These are phyloP conservation scores for Yamadazyma triangularis DNA, from an alignment of 1,139 yeast species.

Conservation along the genomic window DNA sequence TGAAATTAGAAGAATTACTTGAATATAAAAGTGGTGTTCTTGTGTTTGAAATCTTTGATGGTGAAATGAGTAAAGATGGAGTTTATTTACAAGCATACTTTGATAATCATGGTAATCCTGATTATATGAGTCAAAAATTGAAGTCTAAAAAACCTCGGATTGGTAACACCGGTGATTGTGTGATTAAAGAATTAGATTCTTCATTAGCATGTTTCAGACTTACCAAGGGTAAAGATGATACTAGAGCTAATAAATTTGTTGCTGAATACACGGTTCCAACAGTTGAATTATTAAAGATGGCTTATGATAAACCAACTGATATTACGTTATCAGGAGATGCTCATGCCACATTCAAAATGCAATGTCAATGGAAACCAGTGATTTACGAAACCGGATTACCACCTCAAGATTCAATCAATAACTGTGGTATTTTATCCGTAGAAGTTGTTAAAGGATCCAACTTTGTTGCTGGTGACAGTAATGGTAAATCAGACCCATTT, in stretches of 20 bases:
- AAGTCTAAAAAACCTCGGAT: slow-evolving; percentile 34
- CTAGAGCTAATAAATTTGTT: slow-evolving; percentile 53
- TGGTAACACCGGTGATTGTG: slow-evolving; percentile 65
- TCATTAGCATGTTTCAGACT: slow-evolving; percentile 64
- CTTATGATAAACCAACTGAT: slow-evolving; percentile 55
- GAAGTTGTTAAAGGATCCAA: slow-evolving; percentile 63
- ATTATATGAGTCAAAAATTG: slow-evolving; percentile 50
- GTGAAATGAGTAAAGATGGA: slow-evolving; percentile 48
- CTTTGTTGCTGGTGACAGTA: slow-evolving; percentile 77
- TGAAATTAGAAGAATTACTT: slow-evolving; percentile 60
- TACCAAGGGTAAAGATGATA: slow-evolving; percentile 47
- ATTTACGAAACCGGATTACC: slow-evolving; percentile 58
- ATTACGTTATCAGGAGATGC: slow-evolving; percentile 44
- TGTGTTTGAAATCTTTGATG: slow-evolving; percentile 60
- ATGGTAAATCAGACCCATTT: slow-evolving; percentile 93
- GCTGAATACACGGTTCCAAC: slow-evolving; percentile 70
- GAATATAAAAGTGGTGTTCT: slow-evolving; percentile 73
- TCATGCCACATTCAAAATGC: slow-evolving; percentile 49
- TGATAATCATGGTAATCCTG: slow-evolving; percentile 67
- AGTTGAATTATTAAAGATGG: slow-evolving; percentile 57
- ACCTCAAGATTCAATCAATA: slow-evolving; percentile 67
- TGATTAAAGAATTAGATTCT: slow-evolving; percentile 72
- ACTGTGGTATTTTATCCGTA: slow-evolving; percentile 68
- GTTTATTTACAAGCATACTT: slow-evolving; percentile 68
- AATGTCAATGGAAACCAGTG: slow-evolving; percentile 75